A percentile compares a stretch with the other conserved stretches of the same genome.
Conservation (phyloP, 495 filamentous ascomycete species). For the Astrothelium subdiscretum region DNA sequence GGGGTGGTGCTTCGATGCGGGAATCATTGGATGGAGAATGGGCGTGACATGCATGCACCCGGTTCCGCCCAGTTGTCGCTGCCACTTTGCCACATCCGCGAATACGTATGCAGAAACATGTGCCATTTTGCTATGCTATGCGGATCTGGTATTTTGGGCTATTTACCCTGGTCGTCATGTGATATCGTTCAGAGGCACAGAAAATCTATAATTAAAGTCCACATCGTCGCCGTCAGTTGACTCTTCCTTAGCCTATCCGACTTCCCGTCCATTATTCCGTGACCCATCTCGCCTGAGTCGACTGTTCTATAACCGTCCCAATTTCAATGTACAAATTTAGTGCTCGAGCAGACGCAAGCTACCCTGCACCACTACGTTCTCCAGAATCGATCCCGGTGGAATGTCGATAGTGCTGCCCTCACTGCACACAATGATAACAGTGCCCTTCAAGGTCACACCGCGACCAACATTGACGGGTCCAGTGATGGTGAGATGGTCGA, state of each 20-base stretch:
- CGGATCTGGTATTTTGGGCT: not conserved
- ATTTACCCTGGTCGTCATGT: not conserved
- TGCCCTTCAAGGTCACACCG: slow-evolving; percentile 91
- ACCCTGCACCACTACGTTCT: slow-evolving; percentile 99
- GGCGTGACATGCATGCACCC: not conserved
- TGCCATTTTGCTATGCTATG: not conserved
- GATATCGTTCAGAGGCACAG: not conserved
- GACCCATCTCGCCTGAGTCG: not conserved
- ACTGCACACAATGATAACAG: slow-evolving; percentile 98
- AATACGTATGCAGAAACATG: not conserved
- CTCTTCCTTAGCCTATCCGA: too few relatives aligned
- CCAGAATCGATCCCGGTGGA: slow-evolving; percentile 86
- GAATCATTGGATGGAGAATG: not conserved
- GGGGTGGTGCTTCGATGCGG: not conserved
- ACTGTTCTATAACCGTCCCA: not conserved
- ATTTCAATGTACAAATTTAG: slow-evolving; percentile 32
- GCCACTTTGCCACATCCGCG: not conserved
- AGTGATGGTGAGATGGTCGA: slow-evolving; percentile 96
- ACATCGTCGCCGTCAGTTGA: too few relatives aligned
- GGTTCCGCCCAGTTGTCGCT: not conserved
- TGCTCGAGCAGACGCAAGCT: slow-evolving; percentile 92
- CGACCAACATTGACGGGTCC: slow-evolving; percentile 93
- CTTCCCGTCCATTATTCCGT: too few relatives aligned
- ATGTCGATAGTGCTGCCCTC: slow-evolving; percentile 98
- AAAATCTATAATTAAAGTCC: not conserved